Evolutionary conservation across 345 rosid genomes (phyloP), one percentile per base, ranked within the genome.

Genomic region (Odontarrhena argentea): DNA sequence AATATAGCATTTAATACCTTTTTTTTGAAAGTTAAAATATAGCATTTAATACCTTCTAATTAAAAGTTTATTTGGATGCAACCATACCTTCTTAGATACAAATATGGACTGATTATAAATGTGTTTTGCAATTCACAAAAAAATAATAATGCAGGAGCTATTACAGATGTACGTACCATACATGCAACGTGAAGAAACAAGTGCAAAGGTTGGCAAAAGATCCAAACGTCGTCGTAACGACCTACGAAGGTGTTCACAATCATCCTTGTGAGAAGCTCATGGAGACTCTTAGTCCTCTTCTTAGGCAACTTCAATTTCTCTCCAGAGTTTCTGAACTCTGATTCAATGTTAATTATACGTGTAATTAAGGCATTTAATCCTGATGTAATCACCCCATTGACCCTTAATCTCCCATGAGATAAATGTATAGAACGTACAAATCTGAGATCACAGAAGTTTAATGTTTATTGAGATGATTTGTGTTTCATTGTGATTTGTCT

Each of bases 161-260:
- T 72, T 88, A 88, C 49, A 86, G 97, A 47, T 91, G 96, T 81
- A 91, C 97, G 7, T 86, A 91, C 74, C 96, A 88, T 73, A 86
- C 97, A 76, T 91, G 97, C 87, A 88, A 79, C 75, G 96, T 91
- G 74, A 91, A 88, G 89, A 91, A 91, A 76, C 96, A 91, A 74
- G 94, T 91, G 34, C 97, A 88, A 18, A 85, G 97, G 82, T 78
- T 88, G 24, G 84, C 94, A 0, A 86, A 83, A 61, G 94, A 87
- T 77, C 82, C 86, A 7, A 78, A 82, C 82, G 79, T 90, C 11
- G 94, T 90, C 7, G 92, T 90, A 44, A 90, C 94, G 3, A 87
- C 97, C 1, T 90, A 90, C 46, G 97, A 89, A 46, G 96, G 94
- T 60, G 63, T 84, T 55, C 96, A 89, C 34, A 85, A 91, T 60